Evolutionary conservation across 371 early-diverging fungal species (phyloP), one percentile per base, ranked within the genome.

Genomic region (Mortierella sp.): DNA sequence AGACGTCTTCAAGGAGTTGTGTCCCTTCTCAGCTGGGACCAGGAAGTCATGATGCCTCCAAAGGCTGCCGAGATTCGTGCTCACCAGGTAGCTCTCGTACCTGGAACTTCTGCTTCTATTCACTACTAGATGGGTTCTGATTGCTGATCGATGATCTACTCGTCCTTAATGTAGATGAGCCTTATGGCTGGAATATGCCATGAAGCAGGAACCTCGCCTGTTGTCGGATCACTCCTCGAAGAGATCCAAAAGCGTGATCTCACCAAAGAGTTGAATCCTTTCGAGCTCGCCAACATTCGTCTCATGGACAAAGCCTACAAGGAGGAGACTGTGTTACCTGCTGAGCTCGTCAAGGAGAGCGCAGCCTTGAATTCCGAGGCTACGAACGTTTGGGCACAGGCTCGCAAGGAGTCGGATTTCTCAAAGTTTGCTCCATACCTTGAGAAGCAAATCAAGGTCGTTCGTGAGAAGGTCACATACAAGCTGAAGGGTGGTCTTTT

Each of bases 1-100:
- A 39, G 16, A 46, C 40, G 49, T 29, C 67, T 73, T 25, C 59
- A 63, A 19, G 56, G 67, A 19, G 49, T 67, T 56, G 14, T 47
- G 27, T 63, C 55, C 9, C 55, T 73, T 19, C 63, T 67, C 16
- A 34, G 57, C 12, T 74, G 76, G 74, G 80, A 80, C 41, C 78
- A 78, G 48, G 63, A 68, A 43, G 79, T 80, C 54, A 80, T 74
- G 70, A 79, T 79, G 79, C 77, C 79, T 21, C 28, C 71, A 54
- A 68, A 74, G 46, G 71, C 79, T 27, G 71, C 54, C 43, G 57
- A 24, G 2, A 13, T 34, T 37, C 79, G 79, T 16, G 55, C 66
- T 29, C 37, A 66, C 16, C 71, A 71, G 71, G 71, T 71, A 71
- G 14, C 7, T 25, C 21, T 17, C 1, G 17, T 17, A n/a, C n/a